Base-by-base conservation (phyloP, 2,329 filamentous ascomycete species). In the Lasiodiplodia hormozganensis region DNA sequence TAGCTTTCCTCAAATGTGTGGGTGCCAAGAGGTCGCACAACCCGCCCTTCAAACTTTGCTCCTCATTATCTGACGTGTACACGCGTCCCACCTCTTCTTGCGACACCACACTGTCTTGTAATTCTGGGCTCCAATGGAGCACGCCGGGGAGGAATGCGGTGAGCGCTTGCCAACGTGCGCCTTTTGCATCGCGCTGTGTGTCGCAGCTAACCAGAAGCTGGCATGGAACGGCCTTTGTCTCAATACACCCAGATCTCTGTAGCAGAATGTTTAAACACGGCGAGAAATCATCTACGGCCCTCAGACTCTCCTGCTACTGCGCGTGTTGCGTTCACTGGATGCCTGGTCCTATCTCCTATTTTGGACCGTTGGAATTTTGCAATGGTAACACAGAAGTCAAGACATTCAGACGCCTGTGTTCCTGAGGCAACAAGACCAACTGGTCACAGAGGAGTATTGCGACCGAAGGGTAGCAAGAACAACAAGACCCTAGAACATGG, bases 21-120 rank as follows among this genome's bases (percentile, higher is more conserved):
- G 5, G 14, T 51, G 58, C 58, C 58, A 62, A 62, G 40, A 43
- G 14, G 25, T 49, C 40, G 58, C 21, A 49, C 58, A 51, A 36
- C 40, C 7, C 10, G 1, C 36, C 23, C 49, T 14, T 23, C 21
- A 40, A 40, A 62, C 58, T 40, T 28, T 28, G 31, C 21, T 34
- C 25, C 25, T 34, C 25, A 25, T 18, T 34, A 34, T 25, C 25
- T 62, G 40, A 47, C 47, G 12, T 28, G 25, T 49, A 34, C 58
- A 51, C 58, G 58, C 58, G 58, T 47, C 40, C 7, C 1, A n/a
- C 31, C 11, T 16, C 18, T 28, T 10, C 23, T 28, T 25, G 18
- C 36, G 40, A 43, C 25, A 34, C 25, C 3, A 11, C 34, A 18
- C 40, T 47, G 40, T 40, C 21, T 16, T 40, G 38, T 16, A 21